Conservation (phyloP, 2,329 filamentous ascomycete genomes). For the Colletotrichum trifolii region DNA sequence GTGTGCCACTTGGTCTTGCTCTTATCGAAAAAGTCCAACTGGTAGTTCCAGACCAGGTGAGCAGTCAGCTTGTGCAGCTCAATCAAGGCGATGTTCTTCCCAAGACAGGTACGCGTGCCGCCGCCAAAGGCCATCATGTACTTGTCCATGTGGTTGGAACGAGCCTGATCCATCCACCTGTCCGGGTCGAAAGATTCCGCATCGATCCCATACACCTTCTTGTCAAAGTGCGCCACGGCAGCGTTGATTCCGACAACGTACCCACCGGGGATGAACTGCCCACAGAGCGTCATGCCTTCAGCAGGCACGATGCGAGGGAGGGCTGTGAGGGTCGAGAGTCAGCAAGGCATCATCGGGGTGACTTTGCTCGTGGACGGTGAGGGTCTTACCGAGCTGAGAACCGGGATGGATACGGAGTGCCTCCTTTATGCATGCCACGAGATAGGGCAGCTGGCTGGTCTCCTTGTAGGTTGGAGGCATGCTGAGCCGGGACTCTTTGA, state of each 20-base stretch:
- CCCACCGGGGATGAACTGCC: too few species aligned
- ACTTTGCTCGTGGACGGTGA: too few species aligned
- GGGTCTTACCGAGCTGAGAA: conserved; percentile 10
- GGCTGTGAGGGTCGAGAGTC: too few species aligned
- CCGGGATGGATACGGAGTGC: conserved; percentile 59
- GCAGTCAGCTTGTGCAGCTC: not conserved
- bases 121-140: not conserved
- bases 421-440: conserved; percentile 61
- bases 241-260: too few species aligned
- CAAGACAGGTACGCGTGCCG: not conserved
- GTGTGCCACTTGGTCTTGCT: not conserved
- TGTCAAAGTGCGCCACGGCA: too few species aligned
- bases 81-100: conserved; percentile 12
- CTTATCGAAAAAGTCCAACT: conserved; percentile 1
- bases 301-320: too few species aligned
- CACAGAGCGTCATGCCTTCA: too few species aligned
- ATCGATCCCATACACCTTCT: too few species aligned
- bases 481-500: not conserved
- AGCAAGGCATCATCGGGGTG: too few species aligned
- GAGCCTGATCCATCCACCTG: too few species aligned
- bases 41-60: not conserved
- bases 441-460: conserved; percentile 42
- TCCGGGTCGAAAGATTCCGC: too few species aligned
- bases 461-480: conserved; percentile 32
- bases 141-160: too few species aligned